Evolutionary conservation across 495 filamentous ascomycete species (phyloP).

Genomic region (Penicillium maclennaniae): DNA sequence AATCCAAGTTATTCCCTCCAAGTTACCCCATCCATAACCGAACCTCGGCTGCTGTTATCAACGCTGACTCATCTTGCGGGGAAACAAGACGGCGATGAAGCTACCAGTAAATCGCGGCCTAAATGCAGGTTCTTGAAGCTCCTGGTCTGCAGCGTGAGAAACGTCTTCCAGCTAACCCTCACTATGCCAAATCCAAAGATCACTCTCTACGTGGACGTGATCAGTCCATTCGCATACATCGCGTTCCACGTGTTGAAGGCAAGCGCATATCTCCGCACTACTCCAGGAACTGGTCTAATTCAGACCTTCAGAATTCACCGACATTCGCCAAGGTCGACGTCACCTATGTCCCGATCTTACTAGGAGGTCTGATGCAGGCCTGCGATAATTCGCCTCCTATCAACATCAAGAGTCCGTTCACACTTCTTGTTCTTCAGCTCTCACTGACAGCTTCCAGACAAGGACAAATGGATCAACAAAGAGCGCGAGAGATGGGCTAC

Average conservation of each 20-base stretch:
- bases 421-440: not conserved
- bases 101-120: not conserved
- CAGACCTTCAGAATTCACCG: constrained; percentile 50
- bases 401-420: constrained; percentile 58
- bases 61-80: constrained; percentile 15
- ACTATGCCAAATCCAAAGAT: constrained; percentile 55
- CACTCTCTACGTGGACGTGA: constrained; percentile 63
- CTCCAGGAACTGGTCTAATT: not conserved
- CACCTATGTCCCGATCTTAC: constrained; percentile 63
- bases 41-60: constrained; percentile 8
- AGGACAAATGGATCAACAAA: constrained; percentile 57
- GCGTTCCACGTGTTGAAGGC: constrained; percentile 62
- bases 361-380: constrained; percentile 65
- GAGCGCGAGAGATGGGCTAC: constrained; percentile 62
- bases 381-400: constrained; percentile 62
- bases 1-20: too few relatives aligned
- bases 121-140: not conserved
- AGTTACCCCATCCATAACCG: not conserved
- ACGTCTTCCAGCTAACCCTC: not conserved
- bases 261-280: constrained; percentile 16
- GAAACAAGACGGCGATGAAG: not conserved
- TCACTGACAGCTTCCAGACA: constrained; percentile 45
- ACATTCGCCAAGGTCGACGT: constrained; percentile 57
- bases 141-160: not conserved
- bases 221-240: constrained; percentile 68